Conservation (phyloP, 169 alveolate species). For the Plasmodium cynomolgi region DNA sequence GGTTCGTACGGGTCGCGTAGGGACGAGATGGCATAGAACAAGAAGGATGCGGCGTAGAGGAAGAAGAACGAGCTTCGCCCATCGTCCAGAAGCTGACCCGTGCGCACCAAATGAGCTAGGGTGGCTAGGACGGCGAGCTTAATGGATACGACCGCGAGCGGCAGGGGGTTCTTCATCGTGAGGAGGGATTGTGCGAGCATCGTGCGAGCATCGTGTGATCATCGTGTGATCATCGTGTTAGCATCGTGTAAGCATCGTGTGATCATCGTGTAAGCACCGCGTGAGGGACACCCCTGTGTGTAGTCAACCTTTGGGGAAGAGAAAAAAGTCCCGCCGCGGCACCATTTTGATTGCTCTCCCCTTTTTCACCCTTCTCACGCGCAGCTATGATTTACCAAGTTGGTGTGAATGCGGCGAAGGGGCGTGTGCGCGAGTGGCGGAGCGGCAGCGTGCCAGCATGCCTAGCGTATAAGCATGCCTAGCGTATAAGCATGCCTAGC, state of each 20-base stretch:
- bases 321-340: not conserved
- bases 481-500: not conserved
- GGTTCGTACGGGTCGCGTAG: constrained; percentile 36
- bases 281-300: not conserved
- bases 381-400: not conserved
- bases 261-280: too few species aligned
- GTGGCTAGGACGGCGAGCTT: constrained; percentile 13
- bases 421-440: not conserved
- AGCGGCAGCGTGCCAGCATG: not conserved
- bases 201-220: too few species aligned
- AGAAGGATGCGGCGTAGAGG: constrained; percentile 27
- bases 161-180: not conserved
- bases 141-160: not conserved
- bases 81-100: not conserved
- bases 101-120: constrained; percentile 4
- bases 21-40: constrained; percentile 26
- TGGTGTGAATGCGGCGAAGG: not conserved
- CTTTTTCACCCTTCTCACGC: not conserved
- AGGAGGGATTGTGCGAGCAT: not conserved
- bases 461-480: not conserved
- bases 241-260: too few species aligned
- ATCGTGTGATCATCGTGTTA: too few species aligned
- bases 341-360: not conserved
- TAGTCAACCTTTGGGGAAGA: not conserved
- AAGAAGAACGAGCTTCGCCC: not conserved